Percentiles rank a stretch among this genome's conserved stretches.
Evolutionary conservation across 169 alveolate species (phyloP).

Genomic region (Toxoplasma gondii): DNA sequence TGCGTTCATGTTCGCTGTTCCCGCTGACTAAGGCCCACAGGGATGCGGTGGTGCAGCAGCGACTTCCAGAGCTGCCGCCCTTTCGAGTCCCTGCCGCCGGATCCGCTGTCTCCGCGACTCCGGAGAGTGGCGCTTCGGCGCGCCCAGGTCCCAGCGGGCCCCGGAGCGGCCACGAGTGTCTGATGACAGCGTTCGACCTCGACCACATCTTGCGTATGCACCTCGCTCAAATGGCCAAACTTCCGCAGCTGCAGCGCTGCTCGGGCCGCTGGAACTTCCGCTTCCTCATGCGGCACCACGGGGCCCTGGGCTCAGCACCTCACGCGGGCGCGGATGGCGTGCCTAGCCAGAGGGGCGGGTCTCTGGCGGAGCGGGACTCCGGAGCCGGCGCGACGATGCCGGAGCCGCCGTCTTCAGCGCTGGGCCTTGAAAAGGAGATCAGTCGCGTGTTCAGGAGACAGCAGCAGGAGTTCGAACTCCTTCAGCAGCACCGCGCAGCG

Average conservation of each 20-base stretch:
- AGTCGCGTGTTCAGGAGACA: not conserved
- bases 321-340: conserved; percentile 10
- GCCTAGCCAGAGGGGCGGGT: not conserved
- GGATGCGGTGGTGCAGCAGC: not conserved
- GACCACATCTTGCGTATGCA: conserved; percentile 49
- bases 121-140: not conserved
- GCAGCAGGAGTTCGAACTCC: not conserved
- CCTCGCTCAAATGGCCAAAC: conserved; percentile 50
- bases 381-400: not conserved
- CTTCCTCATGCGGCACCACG: not conserved
- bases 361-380: not conserved
- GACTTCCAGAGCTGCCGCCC: not conserved
- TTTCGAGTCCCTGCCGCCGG: not conserved
- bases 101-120: not conserved
- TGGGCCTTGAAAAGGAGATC: not conserved
- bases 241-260: conserved; percentile 57
- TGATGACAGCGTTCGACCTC: conserved; percentile 59
- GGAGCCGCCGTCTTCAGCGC: not conserved
- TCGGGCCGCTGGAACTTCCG: conserved; percentile 58
- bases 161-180: conserved; percentile 6
- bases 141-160: not conserved
- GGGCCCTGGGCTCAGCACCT: not conserved
- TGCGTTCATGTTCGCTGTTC: not conserved
- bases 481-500: not conserved
- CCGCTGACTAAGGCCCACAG: conserved; percentile 31